Evolutionary conservation across 129 eudicot genomes (phyloP), one percentile per base, ranked within the genome.

Genomic region (Scalesia atractyloides): DNA sequence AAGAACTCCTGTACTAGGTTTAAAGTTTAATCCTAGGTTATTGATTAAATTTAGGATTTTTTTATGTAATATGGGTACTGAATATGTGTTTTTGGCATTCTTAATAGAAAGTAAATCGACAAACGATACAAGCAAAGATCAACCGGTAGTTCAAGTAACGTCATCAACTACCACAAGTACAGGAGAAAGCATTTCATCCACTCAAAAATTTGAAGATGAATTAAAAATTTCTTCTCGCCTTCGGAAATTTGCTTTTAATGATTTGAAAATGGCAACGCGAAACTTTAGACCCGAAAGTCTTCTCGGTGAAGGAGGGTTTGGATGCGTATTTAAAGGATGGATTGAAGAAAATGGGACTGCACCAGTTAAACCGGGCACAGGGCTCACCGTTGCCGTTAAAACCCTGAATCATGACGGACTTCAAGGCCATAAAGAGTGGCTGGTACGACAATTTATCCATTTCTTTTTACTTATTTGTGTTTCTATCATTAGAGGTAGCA

Each of bases 371-470:
- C 98, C 98, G 3, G 98, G 98, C 68, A 92, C 98, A 7, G 98
- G 98, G 30, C 96, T 92, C 74, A 92, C 98, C 2, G 98, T 92
- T 77, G 98, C 98, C 8, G 98, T 92, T 61, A 92, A 92, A 74
- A 92, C 98, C 34, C 92, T 92, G 10, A 92, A 92, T 73, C 98
- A 92, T 74, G 98, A 92, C 63, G 98, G 98, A 37, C 96, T 92
- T 80, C 98, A 92, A 88, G 98, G 98, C 76, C 98, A 92, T 79
- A 92, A 89, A 85, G 98, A 92, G 73, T 92, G 98, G 98, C 94
- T 92, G 98, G 98, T 92, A 68, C 7, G 88, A 13, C 53, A 0
- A 51, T 68, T 62, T 53, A 50, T 46, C 68, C 49, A 30, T n/a
- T 62, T 26, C 11, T 18, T 67, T 57, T 61, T 34, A 4, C 47